Evolutionary conservation across 495 filamentous ascomycete genomes (phyloP).

Genomic region (Opeltia flavorubescens): DNA sequence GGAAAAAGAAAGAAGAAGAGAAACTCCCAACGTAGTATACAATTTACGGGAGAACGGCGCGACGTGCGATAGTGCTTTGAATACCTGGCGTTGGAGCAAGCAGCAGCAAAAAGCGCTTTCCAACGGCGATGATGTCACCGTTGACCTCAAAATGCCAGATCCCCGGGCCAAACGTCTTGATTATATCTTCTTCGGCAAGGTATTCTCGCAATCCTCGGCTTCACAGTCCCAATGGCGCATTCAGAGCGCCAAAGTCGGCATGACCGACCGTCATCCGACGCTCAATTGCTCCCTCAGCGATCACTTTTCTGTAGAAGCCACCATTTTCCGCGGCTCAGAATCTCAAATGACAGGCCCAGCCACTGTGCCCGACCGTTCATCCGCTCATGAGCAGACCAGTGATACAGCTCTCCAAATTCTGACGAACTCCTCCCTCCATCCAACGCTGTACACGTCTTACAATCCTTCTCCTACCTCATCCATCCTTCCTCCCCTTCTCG

Average conservation of each 20-base stretch:
- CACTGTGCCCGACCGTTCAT: background rate
- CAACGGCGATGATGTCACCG: constrained; percentile 38
- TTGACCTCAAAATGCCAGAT: constrained; percentile 49
- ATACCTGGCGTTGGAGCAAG: constrained; percentile 88
- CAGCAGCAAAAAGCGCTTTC: constrained; percentile 41
- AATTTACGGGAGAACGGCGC: constrained; percentile 71
- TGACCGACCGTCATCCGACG: constrained; percentile 70
- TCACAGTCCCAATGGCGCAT: constrained; percentile 43
- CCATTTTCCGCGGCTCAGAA: constrained; percentile 21
- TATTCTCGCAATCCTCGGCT: constrained; percentile 18
- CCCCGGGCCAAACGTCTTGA: constrained; percentile 75
- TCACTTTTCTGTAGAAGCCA: constrained; percentile 76
- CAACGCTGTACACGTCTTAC: background rate
- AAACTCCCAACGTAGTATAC: constrained; percentile 53
- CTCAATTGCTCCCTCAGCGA: constrained; percentile 78
- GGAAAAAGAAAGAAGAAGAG: constrained; percentile 35
- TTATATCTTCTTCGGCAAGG: constrained; percentile 69
- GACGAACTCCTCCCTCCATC: background rate
- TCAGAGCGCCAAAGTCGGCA: constrained; percentile 52
- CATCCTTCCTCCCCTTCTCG: background rate
- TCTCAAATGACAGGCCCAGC: background rate
- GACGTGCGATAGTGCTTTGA: constrained; percentile 72
- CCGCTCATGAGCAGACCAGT: background rate
- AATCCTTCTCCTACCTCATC: background rate
- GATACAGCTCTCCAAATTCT: background rate